These are phyloP conservation scores for Parietichytrium sp. DNA, from an alignment of 108 stramenopile genomes.

Conservation along the genomic window DNA sequence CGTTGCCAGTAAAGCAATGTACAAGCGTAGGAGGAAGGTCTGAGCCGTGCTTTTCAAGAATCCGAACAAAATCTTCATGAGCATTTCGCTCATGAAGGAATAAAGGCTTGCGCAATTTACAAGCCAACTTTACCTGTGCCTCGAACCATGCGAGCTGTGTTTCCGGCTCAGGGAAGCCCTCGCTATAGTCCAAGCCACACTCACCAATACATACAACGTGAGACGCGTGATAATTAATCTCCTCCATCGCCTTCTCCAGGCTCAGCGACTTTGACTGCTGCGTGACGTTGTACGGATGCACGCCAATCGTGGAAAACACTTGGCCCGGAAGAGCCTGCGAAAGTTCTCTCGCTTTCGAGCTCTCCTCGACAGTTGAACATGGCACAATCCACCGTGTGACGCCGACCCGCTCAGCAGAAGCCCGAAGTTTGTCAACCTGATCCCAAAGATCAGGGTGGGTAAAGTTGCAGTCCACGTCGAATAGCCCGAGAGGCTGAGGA, in stretches of 20 bases:
- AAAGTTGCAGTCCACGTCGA: constrained; percentile 37
- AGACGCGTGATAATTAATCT: background rate
- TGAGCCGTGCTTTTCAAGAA: background rate
- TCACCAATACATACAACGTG: constrained; percentile 10
- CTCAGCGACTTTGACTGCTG: background rate
- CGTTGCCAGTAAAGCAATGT: constrained; percentile 42
- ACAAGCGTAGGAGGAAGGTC: background rate
- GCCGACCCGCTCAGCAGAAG: background rate
- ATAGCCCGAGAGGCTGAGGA: too few relatives aligned
- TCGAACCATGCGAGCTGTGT: background rate
- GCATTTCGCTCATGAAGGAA: constrained; percentile 33
- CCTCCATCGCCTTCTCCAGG: background rate
- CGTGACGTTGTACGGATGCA: background rate
- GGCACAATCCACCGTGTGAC: background rate
- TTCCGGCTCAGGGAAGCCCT: constrained; percentile 4
- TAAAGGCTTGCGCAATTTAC: constrained; percentile 8
- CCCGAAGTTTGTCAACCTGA: background rate
- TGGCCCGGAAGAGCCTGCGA: background rate
- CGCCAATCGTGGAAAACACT: background rate
- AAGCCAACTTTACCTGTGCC: background rate
- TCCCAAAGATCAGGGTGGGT: too few relatives aligned
- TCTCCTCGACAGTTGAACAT: background rate
- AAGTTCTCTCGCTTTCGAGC: background rate
- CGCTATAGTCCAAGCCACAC: constrained; percentile 27
- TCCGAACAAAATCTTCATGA: background rate